A percentile compares a stretch with the other conserved stretches of the same genome.
Conservation (phyloP, 257 asterid genomes). For the Scutellaria minor region DNA sequence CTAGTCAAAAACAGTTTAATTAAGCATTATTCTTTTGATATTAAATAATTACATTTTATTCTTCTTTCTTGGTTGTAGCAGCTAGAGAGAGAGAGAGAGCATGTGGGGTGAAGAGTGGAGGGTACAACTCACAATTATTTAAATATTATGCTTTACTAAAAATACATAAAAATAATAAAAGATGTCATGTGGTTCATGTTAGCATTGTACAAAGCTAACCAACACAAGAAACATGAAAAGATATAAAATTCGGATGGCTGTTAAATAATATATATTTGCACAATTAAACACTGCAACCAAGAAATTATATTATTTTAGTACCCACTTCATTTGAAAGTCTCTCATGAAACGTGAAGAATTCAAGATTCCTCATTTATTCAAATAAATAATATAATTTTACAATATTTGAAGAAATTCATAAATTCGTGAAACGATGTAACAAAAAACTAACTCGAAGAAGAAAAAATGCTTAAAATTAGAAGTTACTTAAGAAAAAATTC, state of each 20-base stretch:
- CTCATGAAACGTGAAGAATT: conserved; percentile 50
- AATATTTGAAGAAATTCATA: background rate
- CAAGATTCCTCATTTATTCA: conserved; percentile 28
- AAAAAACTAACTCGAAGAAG: too few relatives aligned
- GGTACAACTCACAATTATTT: conserved; percentile 23
- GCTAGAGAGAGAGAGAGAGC: conserved; percentile 14
- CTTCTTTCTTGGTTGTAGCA: conserved; percentile 18
- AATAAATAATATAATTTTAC: conserved; percentile 4
- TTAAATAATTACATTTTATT: conserved; percentile 21
- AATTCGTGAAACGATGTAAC: background rate
- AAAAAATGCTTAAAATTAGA: background rate
- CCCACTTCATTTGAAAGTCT: conserved; percentile 30
- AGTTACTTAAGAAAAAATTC: background rate
- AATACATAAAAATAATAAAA: conserved; percentile 36
- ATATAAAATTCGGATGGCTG: conserved; percentile 22
- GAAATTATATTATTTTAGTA: conserved; percentile 22
- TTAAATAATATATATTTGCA: conserved; percentile 6
- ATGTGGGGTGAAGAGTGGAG: conserved; percentile 35
- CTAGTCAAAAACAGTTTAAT: conserved; percentile 40
- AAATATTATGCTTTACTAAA: conserved; percentile 9
- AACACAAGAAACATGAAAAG: conserved; percentile 39
- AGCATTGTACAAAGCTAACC: conserved; percentile 40
- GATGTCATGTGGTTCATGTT: conserved; percentile 53
- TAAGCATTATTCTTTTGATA: conserved; percentile 26
- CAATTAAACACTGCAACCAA: conserved; percentile 1